A percentile compares a stretch with the other conserved stretches of the same genome.
phyloP scores from a whole-genome alignment of 345 rosid species.

The Rhodomyrtus tomentosa region DNA sequence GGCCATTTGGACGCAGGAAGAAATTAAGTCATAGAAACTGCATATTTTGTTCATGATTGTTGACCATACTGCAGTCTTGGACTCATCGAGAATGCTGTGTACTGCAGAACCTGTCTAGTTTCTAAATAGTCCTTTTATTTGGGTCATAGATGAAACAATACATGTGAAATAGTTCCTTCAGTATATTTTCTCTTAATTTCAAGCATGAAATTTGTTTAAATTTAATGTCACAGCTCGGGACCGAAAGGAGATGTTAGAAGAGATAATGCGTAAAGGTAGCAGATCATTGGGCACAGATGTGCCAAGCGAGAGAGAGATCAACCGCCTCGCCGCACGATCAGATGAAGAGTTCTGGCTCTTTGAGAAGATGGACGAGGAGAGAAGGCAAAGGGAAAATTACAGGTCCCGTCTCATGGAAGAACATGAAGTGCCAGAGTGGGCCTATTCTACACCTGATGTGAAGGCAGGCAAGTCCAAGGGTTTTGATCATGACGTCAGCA shows the following conservation, averaged over 20 bases:
- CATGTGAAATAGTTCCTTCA: background rate
- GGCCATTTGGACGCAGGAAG: background rate
- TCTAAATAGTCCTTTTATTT: background rate
- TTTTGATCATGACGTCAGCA: conserved; percentile 26
- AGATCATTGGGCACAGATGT: conserved; percentile 93
- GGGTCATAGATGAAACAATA: background rate
- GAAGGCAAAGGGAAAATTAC: conserved; percentile 75
- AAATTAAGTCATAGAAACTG: background rate
- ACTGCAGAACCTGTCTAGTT: background rate
- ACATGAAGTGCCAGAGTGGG: conserved; percentile 98
- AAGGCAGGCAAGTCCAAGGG: conserved; percentile 52
- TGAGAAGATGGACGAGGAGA: conserved; percentile 93
- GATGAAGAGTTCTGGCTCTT: conserved; percentile 86
- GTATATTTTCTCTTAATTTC: background rate
- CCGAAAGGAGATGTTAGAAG: conserved; percentile 88
- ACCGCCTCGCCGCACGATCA: conserved; percentile 85
- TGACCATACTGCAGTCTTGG: background rate
- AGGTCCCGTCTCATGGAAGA: conserved; percentile 91
- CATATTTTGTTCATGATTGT: background rate
- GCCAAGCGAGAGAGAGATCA: conserved; percentile 99
- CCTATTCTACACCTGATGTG: conserved; percentile 35
- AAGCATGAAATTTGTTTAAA: background rate
- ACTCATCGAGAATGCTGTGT: background rate
- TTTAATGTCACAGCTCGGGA: conserved; percentile 68
- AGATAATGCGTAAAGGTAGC: conserved; percentile 95